Percentiles rank a stretch among this genome's conserved stretches.
Evolutionary conservation across 2,329 filamentous ascomycete species (phyloP).

Genomic region (Aureobasidium sp.): DNA sequence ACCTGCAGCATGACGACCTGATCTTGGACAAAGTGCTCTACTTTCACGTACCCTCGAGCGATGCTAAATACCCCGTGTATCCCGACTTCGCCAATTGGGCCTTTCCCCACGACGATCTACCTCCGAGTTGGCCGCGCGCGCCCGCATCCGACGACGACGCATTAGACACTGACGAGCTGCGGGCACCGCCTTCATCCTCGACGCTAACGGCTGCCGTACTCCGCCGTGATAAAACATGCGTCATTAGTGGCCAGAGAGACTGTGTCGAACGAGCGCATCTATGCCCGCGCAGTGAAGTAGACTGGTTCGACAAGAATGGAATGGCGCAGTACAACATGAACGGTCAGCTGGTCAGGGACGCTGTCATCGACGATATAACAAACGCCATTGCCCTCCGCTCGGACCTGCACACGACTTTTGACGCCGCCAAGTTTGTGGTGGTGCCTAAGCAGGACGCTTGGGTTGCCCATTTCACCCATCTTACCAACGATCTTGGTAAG

Average conservation of each 20-base stretch:
- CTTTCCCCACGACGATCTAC: slow-evolving; percentile 12
- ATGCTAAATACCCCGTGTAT: slow-evolving; percentile 13
- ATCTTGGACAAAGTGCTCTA: not conserved
- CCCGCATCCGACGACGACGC: not conserved
- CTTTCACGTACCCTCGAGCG: slow-evolving; percentile 12
- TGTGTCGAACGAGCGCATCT: slow-evolving; percentile 14
- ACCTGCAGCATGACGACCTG: slow-evolving; percentile 4
- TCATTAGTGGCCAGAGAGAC: slow-evolving; percentile 8
- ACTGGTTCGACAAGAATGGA: slow-evolving; percentile 13
- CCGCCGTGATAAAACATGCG: slow-evolving; percentile 10
- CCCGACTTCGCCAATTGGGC: slow-evolving; percentile 11
- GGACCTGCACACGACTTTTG: slow-evolving; percentile 14
- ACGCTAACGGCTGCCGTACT: slow-evolving; percentile 6
- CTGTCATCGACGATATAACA: slow-evolving; percentile 5
- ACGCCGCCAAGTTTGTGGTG: slow-evolving; percentile 9
- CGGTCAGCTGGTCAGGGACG: not conserved
- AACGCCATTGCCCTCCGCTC: slow-evolving; percentile 14
- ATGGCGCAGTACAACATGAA: slow-evolving; percentile 12
- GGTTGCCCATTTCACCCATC: slow-evolving; percentile 12
- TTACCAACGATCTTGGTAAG: slow-evolving; percentile 2
- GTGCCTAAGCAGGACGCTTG: slow-evolving; percentile 8
- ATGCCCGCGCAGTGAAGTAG: slow-evolving; percentile 13
- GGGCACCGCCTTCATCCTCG: slow-evolving; percentile 8
- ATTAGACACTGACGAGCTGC: not conserved
- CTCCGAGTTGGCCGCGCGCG: slow-evolving; percentile 6